Base-by-base conservation (phyloP, 441 rosid genomes). In the Erodium texanum region DNA sequence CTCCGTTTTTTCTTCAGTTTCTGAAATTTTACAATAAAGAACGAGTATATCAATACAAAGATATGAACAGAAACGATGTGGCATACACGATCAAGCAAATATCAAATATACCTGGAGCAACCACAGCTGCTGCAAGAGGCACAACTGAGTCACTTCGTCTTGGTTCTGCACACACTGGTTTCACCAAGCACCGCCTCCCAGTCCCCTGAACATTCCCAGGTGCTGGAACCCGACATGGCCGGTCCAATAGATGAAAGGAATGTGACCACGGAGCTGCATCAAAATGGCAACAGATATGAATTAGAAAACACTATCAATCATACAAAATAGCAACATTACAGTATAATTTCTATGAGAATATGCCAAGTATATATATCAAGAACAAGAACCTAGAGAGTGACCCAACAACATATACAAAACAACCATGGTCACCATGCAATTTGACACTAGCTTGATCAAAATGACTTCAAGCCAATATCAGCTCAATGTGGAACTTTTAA, bases 31-130 rank as follows among this genome's bases (percentile, higher is more conserved):
- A 68, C 67, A 54, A 62, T 14, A 23, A 24, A 10, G 1, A 0
- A 24, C 7, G 1, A 0, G 29, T 24, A 32, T 24, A 27, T 0
- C 0, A 62, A 54, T 18, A 29, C 32, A 61, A 61, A 41, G 8
- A 24, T 14, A 38, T 3, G 7, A 38, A 11, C 11, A 38, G 8
- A 38, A n/a, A n/a, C n/a, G n/a, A n/a, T n/a, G n/a, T n/a, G n/a
- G n/a, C n/a, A n/a, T n/a, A n/a, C n/a, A n/a, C n/a, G n/a, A n/a
- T n/a, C n/a, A n/a, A n/a, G n/a, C 29, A 27, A 27, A 4, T 27
- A 7, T 50, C 54, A 59, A 7, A 73, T n/a, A 6, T 74, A 82
- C 85, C 88, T 62, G 82, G 79, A 65, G 79, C 71, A 43, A 70
- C 63, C n/a, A 70, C 34, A 0, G 74, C 56, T 1, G 83, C 78